Percentiles rank a stretch among this genome's conserved stretches.
phyloP scores from a whole-genome alignment of 148 eudicot genomes.

The Chenopodium suecicum region DNA sequence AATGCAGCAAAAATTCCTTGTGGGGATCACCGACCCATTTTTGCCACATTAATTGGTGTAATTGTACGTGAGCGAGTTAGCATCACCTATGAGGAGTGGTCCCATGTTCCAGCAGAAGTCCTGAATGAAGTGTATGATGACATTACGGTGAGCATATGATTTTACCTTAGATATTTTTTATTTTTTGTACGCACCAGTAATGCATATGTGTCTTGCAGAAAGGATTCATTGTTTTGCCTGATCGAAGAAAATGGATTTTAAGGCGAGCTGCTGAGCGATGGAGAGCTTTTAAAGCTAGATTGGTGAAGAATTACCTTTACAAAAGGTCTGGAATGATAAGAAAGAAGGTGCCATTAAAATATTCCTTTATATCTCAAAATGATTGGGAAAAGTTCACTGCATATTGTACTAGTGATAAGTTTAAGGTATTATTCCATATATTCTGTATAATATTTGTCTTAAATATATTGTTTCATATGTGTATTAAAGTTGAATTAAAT shows the following conservation, averaged over 20 bases:
- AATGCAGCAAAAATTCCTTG: background rate
- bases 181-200: background rate
- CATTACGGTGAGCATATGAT: background rate
- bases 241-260: background rate
- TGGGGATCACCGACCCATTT: background rate
- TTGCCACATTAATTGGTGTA: constrained; percentile 4
- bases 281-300: constrained; percentile 14
- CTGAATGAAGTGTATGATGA: background rate
- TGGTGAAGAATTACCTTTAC: background rate
- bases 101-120: background rate
- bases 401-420: background rate
- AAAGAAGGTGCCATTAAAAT: constrained; percentile 6
- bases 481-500: background rate
- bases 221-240: background rate
- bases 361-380: constrained; percentile 1
- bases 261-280: background rate
- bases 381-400: constrained; percentile 9
- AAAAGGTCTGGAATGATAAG: background rate
- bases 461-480: background rate
- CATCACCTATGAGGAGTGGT: constrained; percentile 6
- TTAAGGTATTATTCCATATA: background rate
- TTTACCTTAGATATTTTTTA: too few species aligned
- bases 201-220: background rate
- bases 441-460: background rate
- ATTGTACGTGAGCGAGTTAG: constrained; percentile 11